phyloP scores from a whole-genome alignment of 2,329 filamentous ascomycete species.

The Paramyrothecium roridum region DNA sequence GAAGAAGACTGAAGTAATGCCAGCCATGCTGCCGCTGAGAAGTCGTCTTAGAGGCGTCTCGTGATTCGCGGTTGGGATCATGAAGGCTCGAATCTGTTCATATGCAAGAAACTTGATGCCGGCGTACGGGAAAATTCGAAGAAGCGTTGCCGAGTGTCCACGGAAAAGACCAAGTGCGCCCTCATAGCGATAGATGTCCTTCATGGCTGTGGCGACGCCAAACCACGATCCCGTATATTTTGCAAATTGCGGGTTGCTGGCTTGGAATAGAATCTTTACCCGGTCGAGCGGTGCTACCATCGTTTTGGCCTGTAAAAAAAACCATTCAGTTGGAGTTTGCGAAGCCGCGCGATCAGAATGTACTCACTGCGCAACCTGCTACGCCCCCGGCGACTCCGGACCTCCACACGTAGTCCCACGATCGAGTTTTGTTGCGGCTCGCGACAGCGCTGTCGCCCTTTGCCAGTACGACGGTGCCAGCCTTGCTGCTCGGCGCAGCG shows the following conservation, averaged over 20 bases:
- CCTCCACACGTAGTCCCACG: constrained; percentile 77
- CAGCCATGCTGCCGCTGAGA: constrained; percentile 70
- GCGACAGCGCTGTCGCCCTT: constrained; percentile 46
- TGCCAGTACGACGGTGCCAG: constrained; percentile 40
- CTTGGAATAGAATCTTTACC: constrained; percentile 98
- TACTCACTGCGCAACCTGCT: constrained; percentile 83
- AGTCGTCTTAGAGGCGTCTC: constrained; percentile 80
- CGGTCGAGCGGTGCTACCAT: constrained; percentile 93
- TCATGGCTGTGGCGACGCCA: constrained; percentile 78
- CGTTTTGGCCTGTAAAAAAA: constrained; percentile 72
- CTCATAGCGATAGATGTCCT: constrained; percentile 75
- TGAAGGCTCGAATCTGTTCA: constrained; percentile 80
- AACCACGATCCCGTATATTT: constrained; percentile 91
- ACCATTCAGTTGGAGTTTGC: constrained; percentile 6
- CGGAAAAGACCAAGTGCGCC: constrained; percentile 79
- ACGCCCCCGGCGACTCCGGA: constrained; percentile 85
- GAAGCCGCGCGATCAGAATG: neutral
- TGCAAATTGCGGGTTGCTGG: constrained; percentile 87
- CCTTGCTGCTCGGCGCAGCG: constrained; percentile 16
- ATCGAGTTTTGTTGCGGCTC: constrained; percentile 55
- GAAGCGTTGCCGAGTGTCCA: constrained; percentile 88
- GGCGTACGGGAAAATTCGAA: constrained; percentile 95
- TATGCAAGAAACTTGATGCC: constrained; percentile 98
- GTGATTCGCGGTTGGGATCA: constrained; percentile 69
- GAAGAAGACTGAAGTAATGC: constrained; percentile 89